phyloP scores from a whole-genome alignment of 2,329 filamentous ascomycete genomes.

The Pseudogymnoascus destructans region DNA sequence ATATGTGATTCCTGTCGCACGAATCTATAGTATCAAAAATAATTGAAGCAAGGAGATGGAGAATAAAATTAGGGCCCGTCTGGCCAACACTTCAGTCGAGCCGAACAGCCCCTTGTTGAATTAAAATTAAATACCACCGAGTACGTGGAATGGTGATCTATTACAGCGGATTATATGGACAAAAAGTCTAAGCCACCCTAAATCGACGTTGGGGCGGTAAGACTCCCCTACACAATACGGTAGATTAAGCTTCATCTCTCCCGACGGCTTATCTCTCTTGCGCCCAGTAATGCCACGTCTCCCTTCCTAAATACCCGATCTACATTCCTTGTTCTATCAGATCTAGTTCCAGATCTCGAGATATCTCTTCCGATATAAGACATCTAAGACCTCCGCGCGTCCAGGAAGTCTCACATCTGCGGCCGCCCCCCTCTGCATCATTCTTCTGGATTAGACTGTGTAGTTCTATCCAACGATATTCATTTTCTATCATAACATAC shows the following conservation, averaged over 20 bases:
- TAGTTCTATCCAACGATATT: neutral
- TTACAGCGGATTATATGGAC: neutral
- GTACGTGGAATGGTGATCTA: neutral
- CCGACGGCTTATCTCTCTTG: neutral
- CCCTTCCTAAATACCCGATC: neutral
- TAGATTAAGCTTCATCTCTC: neutral
- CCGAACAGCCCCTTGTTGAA: neutral
- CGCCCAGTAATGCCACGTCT: neutral
- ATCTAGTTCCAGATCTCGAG: neutral
- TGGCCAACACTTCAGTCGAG: neutral
- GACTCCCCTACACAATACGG: neutral
- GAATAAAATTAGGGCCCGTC: neutral
- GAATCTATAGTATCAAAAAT: neutral
- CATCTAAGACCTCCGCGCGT: neutral
- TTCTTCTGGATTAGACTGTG: neutral
- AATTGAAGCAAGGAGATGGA: neutral
- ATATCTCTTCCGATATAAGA: neutral
- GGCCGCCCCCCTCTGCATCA: neutral
- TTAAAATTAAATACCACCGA: neutral
- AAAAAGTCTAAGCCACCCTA: neutral
- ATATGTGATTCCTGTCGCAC: neutral
- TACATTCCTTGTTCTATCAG: neutral
- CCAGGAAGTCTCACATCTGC: neutral
- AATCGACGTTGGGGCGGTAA: neutral
- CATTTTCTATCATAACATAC: slow-evolving; percentile 1